phyloP scores from a whole-genome alignment of 1,284 basidiomycete genomes.

The Apiotrichum montevideense region DNA sequence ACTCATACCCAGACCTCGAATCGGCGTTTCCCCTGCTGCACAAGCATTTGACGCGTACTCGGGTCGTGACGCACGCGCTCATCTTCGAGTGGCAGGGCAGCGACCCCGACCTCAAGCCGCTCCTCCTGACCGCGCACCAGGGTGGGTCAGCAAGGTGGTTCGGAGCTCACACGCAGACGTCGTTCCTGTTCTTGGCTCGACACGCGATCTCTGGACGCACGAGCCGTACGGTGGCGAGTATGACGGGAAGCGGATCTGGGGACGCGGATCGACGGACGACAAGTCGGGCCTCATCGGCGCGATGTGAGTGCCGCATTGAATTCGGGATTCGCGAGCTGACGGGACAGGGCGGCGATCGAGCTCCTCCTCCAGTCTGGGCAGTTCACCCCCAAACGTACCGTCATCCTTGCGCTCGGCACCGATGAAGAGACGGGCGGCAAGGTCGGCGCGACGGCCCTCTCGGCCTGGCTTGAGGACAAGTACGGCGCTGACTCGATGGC shows the following conservation, averaged over 20 bases:
- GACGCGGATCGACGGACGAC: conserved; percentile 58
- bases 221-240: conserved; percentile 61
- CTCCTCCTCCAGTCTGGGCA: conserved; percentile 51
- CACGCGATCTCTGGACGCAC: conserved; percentile 55
- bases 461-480: conserved; percentile 50
- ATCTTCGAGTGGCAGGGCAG: conserved; percentile 61
- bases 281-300: conserved; percentile 54
- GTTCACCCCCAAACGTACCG: conserved; percentile 53
- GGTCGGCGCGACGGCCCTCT: conserved; percentile 42
- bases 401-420: conserved; percentile 62
- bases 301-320: too few relatives aligned
- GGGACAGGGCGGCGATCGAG: conserved; percentile 50
- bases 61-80: conserved; percentile 61
- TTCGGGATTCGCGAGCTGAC: conserved; percentile 48
- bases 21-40: conserved; percentile 48
- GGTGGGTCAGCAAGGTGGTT: too few relatives aligned
- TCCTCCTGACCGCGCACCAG: conserved; percentile 53
- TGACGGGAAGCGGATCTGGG: conserved; percentile 59
- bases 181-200: conserved; percentile 56
- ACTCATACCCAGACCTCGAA: conserved; percentile 34
- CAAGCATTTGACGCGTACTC: conserved; percentile 52
- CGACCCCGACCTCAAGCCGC: conserved; percentile 56
- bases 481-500: conserved; percentile 60
- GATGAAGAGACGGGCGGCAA: conserved; percentile 62
- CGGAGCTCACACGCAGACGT: conserved; percentile 56